Base-by-base conservation (phyloP, 2,329 filamentous ascomycete species). In the Aspergillus eucalypticola region DNA sequence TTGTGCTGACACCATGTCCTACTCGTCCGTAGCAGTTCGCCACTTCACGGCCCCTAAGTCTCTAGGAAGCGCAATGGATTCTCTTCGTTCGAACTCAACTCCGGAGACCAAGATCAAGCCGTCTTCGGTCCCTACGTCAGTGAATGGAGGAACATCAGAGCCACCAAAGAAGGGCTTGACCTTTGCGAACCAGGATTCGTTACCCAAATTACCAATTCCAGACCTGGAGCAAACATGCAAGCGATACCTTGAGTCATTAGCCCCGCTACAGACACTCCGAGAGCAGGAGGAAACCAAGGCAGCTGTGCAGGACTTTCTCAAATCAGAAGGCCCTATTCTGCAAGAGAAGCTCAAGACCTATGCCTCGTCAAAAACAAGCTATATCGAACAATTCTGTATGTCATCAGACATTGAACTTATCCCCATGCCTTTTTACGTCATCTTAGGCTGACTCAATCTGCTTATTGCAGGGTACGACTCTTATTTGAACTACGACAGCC, bases 321-420 rank as follows among this genome's bases (percentile, higher is more conserved):
- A 84, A 67, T 81, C 83, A 0, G 93, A 97, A 64, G 95, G 95
- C 0, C 91, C 90, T 0, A 87, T 90, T 49, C 79, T 99, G 51
- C 93, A 99, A 73, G 91, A 95, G 62, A 93, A 90, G 75, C 79
- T 98, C 59, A 95, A 93, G 80, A 88, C 89, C 69, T 99, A 98
- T 80, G 93, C 95, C 8, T 88, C 87, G 52, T 92, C 90, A 48
- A 94, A 93, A 78, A 91, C 91, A 39, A 98, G 94, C 77, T 99
- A 97, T 73, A 98, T 99, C 69, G 95, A 98, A 74, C 95, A 99
- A 71, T 99, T 99, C 70, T 99, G 94, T 96, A 85, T 73, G 91
- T 84, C 23, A 8, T 23, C 46, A 15, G 5, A 19, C 15, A 11
- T 3, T 8, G 4, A 25, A 11, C 50, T 29, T 32, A 21, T 17